Evolutionary conservation across 352 stramenopile species (phyloP).

Genomic region (Albugo candida): DNA sequence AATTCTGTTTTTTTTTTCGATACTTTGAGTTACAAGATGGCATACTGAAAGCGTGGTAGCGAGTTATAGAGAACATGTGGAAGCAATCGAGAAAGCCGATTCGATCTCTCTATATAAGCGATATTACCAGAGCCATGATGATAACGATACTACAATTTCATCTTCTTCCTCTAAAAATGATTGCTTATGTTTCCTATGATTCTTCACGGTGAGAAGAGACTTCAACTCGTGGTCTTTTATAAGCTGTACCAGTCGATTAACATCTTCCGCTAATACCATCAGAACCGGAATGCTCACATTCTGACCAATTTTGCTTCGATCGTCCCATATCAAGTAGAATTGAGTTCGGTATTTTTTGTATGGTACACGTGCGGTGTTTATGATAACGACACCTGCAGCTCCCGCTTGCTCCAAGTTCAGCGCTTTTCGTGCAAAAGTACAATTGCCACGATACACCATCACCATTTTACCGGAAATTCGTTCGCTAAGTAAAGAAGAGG

Average conservation of each 20-base stretch:
- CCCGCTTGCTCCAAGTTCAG: conserved; percentile 34
- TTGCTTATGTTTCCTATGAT: too few species aligned
- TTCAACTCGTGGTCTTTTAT: too few species aligned
- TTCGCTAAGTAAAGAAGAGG: conserved; percentile 10
- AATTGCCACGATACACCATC: conserved; percentile 42
- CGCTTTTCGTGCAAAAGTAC: conserved; percentile 62
- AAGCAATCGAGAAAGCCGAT: too few species aligned
- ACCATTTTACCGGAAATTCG: conserved; percentile 36
- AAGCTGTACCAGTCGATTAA: conserved; percentile 13
- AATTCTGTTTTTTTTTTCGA: too few species aligned
- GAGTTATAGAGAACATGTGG: too few species aligned
- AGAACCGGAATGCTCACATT: conserved; percentile 48
- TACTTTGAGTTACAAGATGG: too few species aligned
- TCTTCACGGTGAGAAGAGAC: too few species aligned
- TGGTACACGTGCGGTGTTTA: conserved; percentile 21
- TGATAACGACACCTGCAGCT: conserved; percentile 33
- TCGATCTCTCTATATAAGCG: too few species aligned
- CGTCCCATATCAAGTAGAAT: conserved; percentile 46
- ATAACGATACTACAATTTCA: too few species aligned
- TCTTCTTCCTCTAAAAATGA: too few species aligned
- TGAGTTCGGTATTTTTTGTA: conserved; percentile 18
- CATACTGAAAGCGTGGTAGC: too few species aligned
- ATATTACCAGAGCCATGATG: too few species aligned
- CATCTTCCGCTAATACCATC: conserved; percentile 34
- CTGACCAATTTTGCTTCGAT: conserved; percentile 17